Evolutionary conservation across 192 early-diverging fungal species (phyloP).

Genomic region (Geranomyces michiganensis): DNA sequence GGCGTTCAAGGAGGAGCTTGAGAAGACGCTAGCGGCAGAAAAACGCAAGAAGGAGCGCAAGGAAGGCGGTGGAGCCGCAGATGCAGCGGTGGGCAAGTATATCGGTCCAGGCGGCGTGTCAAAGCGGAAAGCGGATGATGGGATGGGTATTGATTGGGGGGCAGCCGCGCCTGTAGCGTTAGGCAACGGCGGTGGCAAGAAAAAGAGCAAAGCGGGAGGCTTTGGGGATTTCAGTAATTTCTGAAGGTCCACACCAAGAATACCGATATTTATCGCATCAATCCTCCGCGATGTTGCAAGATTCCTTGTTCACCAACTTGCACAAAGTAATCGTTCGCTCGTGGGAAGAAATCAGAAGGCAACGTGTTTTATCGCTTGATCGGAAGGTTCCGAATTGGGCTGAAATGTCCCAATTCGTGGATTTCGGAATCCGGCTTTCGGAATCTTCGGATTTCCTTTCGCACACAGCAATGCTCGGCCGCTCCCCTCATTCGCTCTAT

Average conservation of each 20-base stretch:
- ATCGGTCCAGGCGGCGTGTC: conserved; percentile 35
- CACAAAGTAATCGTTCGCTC: no score
- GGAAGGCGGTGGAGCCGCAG: conserved; percentile 30
- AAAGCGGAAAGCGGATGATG: conserved; percentile 21
- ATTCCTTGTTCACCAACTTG: no score
- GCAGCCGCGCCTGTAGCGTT: background rate
- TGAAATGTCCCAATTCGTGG: no score
- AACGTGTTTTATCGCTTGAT: no score
- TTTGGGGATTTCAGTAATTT: conserved; percentile 49
- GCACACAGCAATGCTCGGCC: no score
- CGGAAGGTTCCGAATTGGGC: no score
- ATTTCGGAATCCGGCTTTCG: no score
- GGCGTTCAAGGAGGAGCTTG: conserved; percentile 66
- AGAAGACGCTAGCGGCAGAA: conserved; percentile 54
- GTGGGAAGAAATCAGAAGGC: no score
- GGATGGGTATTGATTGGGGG: background rate
- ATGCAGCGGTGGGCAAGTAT: conserved; percentile 67
- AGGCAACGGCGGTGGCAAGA: background rate
- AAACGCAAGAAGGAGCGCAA: conserved; percentile 43
- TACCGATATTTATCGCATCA: no score
- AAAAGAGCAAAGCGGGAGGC: conserved; percentile 26
- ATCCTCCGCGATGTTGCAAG: no score
- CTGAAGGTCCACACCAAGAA: conserved; percentile 30
- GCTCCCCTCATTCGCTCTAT: no score
- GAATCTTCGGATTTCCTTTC: no score